Base-by-base conservation (phyloP, 2,329 filamentous ascomycete species). In the Fonsecaea erecta region DNA sequence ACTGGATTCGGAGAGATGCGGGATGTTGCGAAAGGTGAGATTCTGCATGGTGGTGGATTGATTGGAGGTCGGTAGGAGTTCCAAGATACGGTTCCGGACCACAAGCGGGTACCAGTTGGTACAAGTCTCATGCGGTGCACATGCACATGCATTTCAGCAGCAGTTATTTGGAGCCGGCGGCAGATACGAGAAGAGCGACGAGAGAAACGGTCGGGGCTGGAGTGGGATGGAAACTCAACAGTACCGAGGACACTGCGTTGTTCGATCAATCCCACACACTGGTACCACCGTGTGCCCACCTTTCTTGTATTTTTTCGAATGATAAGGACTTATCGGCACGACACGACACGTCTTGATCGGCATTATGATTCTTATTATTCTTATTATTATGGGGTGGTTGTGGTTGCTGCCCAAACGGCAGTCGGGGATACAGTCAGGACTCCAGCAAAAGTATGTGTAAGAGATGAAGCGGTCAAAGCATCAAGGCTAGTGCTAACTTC, bases 1-100 rank as follows among this genome's bases (percentile, higher is more conserved):
- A 65, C 63, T 62, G 24, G 40, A 57, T 63, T 61, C 60, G 64
- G 61, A 61, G 61, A 34, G 51, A 28, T 11, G 30, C 55, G 60
- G 60, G 46, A 46, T 24, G 40, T 40, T 11, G 40, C 34, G 40
- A 51, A 48, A 55, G 57, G 43, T 52, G 46, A 52, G 57, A 60
- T 51, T 52, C 37, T 52, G 48, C 18, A 26, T 37, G 46, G 40
- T 26, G 46, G 11, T n/a, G 28, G 24, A 18, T 18, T 53, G 51
- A 61, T 61, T 54, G 58, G 58, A 54, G 58, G 58, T 48, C 28
- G 12, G 43, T 26, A 24, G 43, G 18, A 43, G 7, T 26, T 58
- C 55, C 55, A 58, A 58, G 55, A 58, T 46, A 48, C 46, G 54
- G 21, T 40, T 28, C 54, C 54, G 24, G 37, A 46, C 24, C 54